Conservation (phyloP, 1,139 yeast genomes). For the Suhomyces guaymorum region DNA sequence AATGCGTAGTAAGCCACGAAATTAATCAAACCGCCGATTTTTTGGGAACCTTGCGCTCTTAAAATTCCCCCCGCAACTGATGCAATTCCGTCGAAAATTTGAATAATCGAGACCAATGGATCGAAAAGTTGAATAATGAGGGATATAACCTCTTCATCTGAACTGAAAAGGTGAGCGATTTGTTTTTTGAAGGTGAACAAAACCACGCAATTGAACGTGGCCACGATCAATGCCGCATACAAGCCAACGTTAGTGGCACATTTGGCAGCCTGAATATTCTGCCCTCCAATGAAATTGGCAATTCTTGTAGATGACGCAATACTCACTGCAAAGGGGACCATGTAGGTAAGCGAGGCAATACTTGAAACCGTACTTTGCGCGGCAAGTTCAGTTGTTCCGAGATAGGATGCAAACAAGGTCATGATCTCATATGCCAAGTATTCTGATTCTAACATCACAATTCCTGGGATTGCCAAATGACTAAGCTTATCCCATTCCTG, state of each 20-base stretch:
- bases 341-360: conserved; percentile 75
- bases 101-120: conserved; percentile 73
- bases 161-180: conserved; percentile 69
- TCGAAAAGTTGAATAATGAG: conserved; percentile 50
- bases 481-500: conserved; percentile 62
- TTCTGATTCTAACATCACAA: conserved; percentile 61
- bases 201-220: conserved; percentile 54
- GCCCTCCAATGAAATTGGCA: conserved; percentile 86
- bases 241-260: conserved; percentile 68
- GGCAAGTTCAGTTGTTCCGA: conserved; percentile 81
- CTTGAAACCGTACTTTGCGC: conserved; percentile 89
- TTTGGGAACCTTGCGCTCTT: conserved; percentile 86
- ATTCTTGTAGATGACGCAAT: conserved; percentile 86
- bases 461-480: conserved; percentile 59
- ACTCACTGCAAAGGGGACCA: conserved; percentile 87
- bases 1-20: conserved; percentile 69
- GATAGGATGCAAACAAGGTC: conserved; percentile 66
- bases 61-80: conserved; percentile 83
- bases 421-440: conserved; percentile 59
- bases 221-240: conserved; percentile 56
- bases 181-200: conserved; percentile 52
- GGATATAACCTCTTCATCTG: conserved; percentile 62
- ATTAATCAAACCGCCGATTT: conserved; percentile 78
- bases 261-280: conserved; percentile 60
- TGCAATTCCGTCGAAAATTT: conserved; percentile 78